phyloP scores from a whole-genome alignment of 2,329 filamentous ascomycete genomes.

The Calonectria pseudoturangicola region DNA sequence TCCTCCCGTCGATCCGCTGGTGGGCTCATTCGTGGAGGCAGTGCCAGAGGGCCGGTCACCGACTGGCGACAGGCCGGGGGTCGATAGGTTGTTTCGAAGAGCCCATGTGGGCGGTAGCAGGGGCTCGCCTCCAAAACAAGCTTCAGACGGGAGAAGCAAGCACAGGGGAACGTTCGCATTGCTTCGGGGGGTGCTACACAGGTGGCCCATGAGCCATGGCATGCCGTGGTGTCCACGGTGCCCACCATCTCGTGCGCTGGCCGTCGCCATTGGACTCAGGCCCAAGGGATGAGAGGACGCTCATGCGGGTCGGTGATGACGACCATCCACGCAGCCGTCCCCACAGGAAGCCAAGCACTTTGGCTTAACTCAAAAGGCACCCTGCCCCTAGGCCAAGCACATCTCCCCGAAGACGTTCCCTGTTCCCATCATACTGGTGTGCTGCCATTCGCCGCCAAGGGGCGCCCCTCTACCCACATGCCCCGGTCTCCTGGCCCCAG shows the following conservation, averaged over 20 bases:
- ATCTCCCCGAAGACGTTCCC: conserved; percentile 51
- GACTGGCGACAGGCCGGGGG: conserved; percentile 49
- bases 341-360: conserved; percentile 54
- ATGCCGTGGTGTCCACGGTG: conserved; percentile 19
- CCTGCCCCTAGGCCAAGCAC: conserved; percentile 52
- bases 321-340: conserved; percentile 48
- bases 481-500: conserved; percentile 47
- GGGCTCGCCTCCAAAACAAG: conserved; percentile 54
- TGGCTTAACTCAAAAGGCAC: conserved; percentile 52
- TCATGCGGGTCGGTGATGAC: conserved; percentile 55
- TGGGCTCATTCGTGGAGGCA: conserved; percentile 57
- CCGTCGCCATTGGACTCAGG: conserved; percentile 11
- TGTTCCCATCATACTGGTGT: conserved; percentile 52
- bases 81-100: conserved; percentile 49
- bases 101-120: conserved; percentile 46
- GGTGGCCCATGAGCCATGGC: conserved; percentile 6
- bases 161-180: conserved; percentile 46
- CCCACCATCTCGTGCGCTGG: conserved; percentile 7
- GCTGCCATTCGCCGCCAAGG: conserved; percentile 51
- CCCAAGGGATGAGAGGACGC: conserved; percentile 44
- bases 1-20: conserved; percentile 52
- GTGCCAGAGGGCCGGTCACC: conserved; percentile 53
- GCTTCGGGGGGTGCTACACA: conserved; percentile 21
- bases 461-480: conserved; percentile 49
- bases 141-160: conserved; percentile 54